Evolutionary conservation across 148 eudicot species (phyloP).

Genomic region (Pouteria glomerata): DNA sequence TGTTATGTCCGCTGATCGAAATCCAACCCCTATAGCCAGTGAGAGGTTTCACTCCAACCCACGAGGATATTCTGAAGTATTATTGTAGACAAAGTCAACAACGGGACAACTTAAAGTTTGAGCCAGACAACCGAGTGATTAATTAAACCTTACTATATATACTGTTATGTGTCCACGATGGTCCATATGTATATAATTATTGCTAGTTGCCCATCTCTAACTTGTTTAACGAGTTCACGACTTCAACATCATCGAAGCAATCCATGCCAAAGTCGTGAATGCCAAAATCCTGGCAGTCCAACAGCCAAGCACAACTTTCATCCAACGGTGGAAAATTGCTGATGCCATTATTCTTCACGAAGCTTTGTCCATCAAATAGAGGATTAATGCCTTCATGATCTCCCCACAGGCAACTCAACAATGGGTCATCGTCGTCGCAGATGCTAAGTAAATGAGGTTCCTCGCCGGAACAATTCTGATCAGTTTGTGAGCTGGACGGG

Average conservation of each 20-base stretch:
- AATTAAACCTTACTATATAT: too few species aligned
- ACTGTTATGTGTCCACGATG: too few species aligned
- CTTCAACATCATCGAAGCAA: constrained; percentile 37
- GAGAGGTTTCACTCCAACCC: constrained; percentile 1
- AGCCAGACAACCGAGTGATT: too few species aligned
- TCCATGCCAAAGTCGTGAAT: constrained; percentile 64
- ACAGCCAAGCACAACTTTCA: constrained; percentile 45
- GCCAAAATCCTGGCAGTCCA: constrained; percentile 72
- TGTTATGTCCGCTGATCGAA: too few species aligned
- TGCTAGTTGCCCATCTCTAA: constrained; percentile 30
- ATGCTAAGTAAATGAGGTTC: constrained; percentile 23
- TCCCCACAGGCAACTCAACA: constrained; percentile 53
- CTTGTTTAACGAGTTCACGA: constrained; percentile 34
- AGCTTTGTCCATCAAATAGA: constrained; percentile 19
- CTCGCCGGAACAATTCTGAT: constrained; percentile 35
- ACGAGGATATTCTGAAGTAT: background rate
- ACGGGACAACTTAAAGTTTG: too few species aligned
- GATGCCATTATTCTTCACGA: background rate
- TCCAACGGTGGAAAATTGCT: constrained; percentile 24
- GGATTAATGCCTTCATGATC: constrained; percentile 15
- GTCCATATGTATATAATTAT: background rate
- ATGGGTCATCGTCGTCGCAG: constrained; percentile 46
- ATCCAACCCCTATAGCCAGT: too few species aligned
- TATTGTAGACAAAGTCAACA: background rate
- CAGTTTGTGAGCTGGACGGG: constrained; percentile 26